Evolutionary conservation across 306 rosid genomes (phyloP).

Genomic region (Erythrophleum fordii): DNA sequence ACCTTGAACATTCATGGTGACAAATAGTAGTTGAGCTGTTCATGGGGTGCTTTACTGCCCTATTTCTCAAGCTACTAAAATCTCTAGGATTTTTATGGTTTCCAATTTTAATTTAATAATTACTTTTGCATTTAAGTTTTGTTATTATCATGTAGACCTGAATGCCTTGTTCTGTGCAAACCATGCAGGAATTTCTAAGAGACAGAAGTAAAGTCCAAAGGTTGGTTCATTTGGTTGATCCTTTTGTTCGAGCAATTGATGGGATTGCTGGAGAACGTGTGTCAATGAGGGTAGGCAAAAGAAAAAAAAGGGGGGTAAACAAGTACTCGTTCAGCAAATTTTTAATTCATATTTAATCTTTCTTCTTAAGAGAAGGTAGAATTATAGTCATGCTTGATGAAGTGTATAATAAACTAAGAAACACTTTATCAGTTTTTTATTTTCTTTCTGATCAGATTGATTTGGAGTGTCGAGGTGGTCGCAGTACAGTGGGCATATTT

Average conservation of each 20-base stretch:
- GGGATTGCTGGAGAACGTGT: conserved; percentile 88
- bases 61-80: neutral
- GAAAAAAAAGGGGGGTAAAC: neutral
- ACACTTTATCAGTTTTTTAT: neutral
- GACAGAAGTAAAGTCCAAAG: conserved; percentile 72
- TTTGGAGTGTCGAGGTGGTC: conserved; percentile 84
- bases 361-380: neutral
- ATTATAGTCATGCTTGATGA: conserved; percentile 20
- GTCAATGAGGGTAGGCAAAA: conserved; percentile 82
- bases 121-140: neutral
- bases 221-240: conserved; percentile 82
- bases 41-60: neutral
- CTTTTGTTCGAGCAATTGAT: conserved; percentile 80
- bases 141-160: conserved; percentile 11
- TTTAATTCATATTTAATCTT: neutral
- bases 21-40: neutral
- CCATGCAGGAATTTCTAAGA: conserved; percentile 76
- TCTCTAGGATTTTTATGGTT: neutral
- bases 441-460: conserved; percentile 65
- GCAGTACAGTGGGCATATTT: conserved; percentile 72
- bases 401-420: neutral
- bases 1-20: neutral
- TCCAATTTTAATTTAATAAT: neutral
- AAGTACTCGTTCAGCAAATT: conserved; percentile 1
- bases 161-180: conserved; percentile 16